These are phyloP conservation scores for Fusarium abutilonis DNA, from an alignment of 2,329 filamentous ascomycete genomes.

Conservation along the genomic window DNA sequence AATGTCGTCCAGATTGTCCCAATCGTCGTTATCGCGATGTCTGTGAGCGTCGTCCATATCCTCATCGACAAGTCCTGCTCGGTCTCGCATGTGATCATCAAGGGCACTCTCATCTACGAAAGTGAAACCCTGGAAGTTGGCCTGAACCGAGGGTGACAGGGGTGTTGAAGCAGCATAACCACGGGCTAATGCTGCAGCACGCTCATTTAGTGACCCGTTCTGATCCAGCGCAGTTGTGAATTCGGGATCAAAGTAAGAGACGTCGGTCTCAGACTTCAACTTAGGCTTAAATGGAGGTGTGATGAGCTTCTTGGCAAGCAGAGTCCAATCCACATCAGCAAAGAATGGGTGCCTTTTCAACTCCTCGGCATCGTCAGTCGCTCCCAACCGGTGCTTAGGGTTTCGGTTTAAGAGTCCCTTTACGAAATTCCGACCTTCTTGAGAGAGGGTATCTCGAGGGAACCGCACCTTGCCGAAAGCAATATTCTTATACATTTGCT, in stretches of 20 bases:
- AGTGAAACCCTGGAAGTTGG: constrained; percentile 98
- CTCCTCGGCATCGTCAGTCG: constrained; percentile 90
- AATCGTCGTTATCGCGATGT: constrained; percentile 58
- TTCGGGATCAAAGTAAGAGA: constrained; percentile 98
- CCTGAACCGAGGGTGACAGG: constrained; percentile 93
- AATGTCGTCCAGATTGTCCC: constrained; percentile 67
- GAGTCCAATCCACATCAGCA: constrained; percentile 90
- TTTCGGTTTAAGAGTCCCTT: constrained; percentile 98
- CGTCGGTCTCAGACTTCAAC: constrained; percentile 93
- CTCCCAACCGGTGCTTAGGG: constrained; percentile 92
- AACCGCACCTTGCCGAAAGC: constrained; percentile 98
- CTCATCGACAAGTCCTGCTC: constrained; percentile 61
- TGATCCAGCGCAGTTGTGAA: constrained; percentile 95
- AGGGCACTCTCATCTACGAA: constrained; percentile 98
- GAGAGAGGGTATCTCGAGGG: constrained; percentile 90
- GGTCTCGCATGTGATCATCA: constrained; percentile 79
- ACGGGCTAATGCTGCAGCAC: constrained; percentile 84
- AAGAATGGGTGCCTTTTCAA: constrained; percentile 96
- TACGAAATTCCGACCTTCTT: constrained; percentile 96
- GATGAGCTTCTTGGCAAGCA: constrained; percentile 87
- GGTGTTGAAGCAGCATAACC: constrained; percentile 92
- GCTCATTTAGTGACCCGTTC: constrained; percentile 87
- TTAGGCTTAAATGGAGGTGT: constrained; percentile 98
- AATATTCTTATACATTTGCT: constrained; percentile 99
- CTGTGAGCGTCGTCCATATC: constrained; percentile 67